Conservation (phyloP, 106 monocot species). For the Allium fistulosum region DNA sequence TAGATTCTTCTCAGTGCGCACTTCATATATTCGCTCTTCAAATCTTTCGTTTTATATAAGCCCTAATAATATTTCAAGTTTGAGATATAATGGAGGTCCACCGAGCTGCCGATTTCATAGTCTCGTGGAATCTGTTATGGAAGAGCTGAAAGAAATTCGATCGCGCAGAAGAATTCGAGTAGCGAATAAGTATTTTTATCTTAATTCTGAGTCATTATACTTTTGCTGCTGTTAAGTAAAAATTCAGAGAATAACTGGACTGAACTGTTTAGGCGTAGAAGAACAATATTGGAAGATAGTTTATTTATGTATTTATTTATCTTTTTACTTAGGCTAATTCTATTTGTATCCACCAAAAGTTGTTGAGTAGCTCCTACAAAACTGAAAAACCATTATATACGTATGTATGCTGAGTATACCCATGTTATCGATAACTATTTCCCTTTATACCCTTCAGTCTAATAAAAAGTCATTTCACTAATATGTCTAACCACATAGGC, state of each 20-base stretch:
- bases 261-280: background rate
- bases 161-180: conserved; percentile 22
- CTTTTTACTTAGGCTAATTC: too few species aligned
- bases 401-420: too few species aligned
- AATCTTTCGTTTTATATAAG: background rate
- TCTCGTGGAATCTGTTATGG: conserved; percentile 49
- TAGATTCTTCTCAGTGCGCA: conserved; percentile 15
- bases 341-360: too few species aligned
- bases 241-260: background rate
- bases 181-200: conserved; percentile 24
- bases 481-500: too few species aligned
- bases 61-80: background rate
- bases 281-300: background rate
- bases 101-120: conserved; percentile 15
- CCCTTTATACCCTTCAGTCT: too few species aligned
- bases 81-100: background rate
- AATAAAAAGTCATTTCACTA: too few species aligned
- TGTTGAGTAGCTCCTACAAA: too few species aligned
- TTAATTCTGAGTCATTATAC: background rate
- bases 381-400: too few species aligned
- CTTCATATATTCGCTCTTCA: background rate
- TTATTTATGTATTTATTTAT: background rate
- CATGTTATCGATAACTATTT: too few species aligned
- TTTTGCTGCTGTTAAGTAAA: background rate
- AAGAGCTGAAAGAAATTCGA: conserved; percentile 40